Conservation (phyloP, 192 early-diverging fungal genomes). For the Phycomyces nitens region DNA sequence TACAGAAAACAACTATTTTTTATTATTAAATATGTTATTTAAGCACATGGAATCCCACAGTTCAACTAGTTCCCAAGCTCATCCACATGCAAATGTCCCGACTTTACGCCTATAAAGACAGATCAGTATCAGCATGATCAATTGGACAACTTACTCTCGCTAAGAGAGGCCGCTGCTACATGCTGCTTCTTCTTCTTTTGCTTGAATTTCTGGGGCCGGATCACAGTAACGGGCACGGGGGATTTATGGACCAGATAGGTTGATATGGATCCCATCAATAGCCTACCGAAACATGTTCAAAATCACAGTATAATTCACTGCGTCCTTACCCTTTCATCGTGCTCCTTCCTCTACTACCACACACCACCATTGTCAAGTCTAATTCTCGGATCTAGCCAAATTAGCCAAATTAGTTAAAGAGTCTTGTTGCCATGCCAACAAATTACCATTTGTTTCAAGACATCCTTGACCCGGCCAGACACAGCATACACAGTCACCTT, state of each 20-base stretch:
- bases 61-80: neutral
- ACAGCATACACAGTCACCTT: slow-evolving; percentile 23
- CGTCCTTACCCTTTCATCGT: neutral
- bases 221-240: slow-evolving; percentile 48
- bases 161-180: slow-evolving; percentile 14
- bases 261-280: slow-evolving; percentile 49
- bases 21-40: too few species aligned
- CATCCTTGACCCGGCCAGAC: slow-evolving; percentile 30
- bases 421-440: too few species aligned
- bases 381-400: neutral
- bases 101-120: slow-evolving; percentile 7
- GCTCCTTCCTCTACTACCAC: slow-evolving; percentile 5
- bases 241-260: slow-evolving; percentile 54
- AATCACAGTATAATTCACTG: neutral
- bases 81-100: slow-evolving; percentile 17
- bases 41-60: too few species aligned
- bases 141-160: slow-evolving; percentile 26
- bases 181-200: slow-evolving; percentile 30
- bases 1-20: too few species aligned
- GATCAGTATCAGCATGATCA: neutral
- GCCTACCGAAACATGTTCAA: slow-evolving; percentile 29
- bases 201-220: slow-evolving; percentile 41
- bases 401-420: too few species aligned
- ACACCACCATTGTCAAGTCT: slow-evolving; percentile 11
- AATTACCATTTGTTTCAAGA: slow-evolving; percentile 28